Conservation (phyloP, 148 eudicot genomes). For the Vaccinium myrtillus region DNA sequence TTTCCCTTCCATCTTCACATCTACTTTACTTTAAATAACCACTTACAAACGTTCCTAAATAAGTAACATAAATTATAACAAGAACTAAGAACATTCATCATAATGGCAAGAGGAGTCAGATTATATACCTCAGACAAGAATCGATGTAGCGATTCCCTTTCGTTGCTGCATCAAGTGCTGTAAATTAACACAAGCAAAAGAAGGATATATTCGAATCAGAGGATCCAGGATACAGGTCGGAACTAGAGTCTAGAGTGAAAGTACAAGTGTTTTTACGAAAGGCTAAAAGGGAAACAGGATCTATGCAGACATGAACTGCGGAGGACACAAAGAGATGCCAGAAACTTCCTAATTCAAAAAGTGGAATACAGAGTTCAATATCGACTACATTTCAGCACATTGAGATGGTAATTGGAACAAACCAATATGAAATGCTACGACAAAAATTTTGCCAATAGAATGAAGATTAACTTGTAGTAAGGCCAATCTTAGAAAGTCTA, state of each 20-base stretch:
- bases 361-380: no score
- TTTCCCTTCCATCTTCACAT: no score
- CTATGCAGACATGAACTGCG: not conserved
- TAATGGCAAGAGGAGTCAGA: not conserved
- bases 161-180: constrained; percentile 88
- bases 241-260: no score
- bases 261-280: not conserved
- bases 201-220: not conserved
- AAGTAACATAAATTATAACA: no score
- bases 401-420: no score
- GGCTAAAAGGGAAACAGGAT: not conserved
- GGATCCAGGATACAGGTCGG: no score
- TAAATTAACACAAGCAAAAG: constrained; percentile 20
- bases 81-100: not conserved
- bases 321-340: not conserved
- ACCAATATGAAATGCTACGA: no score
- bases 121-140: constrained; percentile 77
- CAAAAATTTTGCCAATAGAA: not conserved
- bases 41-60: no score
- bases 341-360: not conserved
- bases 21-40: no score
- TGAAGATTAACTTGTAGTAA: not conserved
- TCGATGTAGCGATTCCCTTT: constrained; percentile 86
- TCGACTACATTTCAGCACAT: no score
- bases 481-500: not conserved